Evolutionary conservation across 495 filamentous ascomycete species (phyloP).

Genomic region (Chaetomium cochliodes): DNA sequence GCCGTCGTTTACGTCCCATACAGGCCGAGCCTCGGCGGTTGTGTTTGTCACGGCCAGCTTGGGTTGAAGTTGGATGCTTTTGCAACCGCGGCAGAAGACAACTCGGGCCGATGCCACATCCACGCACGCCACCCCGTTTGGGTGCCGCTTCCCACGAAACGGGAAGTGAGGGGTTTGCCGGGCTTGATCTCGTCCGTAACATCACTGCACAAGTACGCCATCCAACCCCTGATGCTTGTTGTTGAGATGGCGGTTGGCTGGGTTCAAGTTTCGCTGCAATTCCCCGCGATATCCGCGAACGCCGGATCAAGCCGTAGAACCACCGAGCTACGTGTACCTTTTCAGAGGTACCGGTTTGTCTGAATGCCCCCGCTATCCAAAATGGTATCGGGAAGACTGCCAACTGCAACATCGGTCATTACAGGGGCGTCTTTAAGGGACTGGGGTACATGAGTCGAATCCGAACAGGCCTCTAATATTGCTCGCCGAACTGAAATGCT

Average conservation of each 20-base stretch:
- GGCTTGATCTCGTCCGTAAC: slow-evolving; percentile 76
- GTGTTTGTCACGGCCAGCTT: too few species aligned
- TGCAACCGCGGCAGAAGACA: not conserved
- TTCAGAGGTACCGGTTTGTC: slow-evolving; percentile 64
- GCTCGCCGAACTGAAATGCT: slow-evolving; percentile 35
- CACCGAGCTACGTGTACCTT: slow-evolving; percentile 57
- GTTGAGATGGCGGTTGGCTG: not conserved
- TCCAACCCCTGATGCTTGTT: not conserved
- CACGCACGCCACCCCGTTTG: too few species aligned
- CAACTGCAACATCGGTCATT: too few species aligned
- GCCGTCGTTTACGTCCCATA: too few species aligned
- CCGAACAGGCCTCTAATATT: slow-evolving; percentile 62
- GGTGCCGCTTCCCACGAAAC: not conserved
- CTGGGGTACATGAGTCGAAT: slow-evolving; percentile 58
- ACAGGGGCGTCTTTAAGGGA: slow-evolving; percentile 48
- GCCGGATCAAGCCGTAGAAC: slow-evolving; percentile 64
- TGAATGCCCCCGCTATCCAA: slow-evolving; percentile 76
- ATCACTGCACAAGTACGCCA: slow-evolving; percentile 68
- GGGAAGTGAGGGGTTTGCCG: slow-evolving; percentile 36
- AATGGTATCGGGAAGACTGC: slow-evolving; percentile 40
- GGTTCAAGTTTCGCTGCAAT: slow-evolving; percentile 67
- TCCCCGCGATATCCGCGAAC: slow-evolving; percentile 61
- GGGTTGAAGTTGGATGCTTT: too few species aligned
- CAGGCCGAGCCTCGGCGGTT: too few species aligned
- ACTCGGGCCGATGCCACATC: not conserved